Evolutionary conservation across 306 rosid species (phyloP).

Genomic region (Trichosanthes truncata): DNA sequence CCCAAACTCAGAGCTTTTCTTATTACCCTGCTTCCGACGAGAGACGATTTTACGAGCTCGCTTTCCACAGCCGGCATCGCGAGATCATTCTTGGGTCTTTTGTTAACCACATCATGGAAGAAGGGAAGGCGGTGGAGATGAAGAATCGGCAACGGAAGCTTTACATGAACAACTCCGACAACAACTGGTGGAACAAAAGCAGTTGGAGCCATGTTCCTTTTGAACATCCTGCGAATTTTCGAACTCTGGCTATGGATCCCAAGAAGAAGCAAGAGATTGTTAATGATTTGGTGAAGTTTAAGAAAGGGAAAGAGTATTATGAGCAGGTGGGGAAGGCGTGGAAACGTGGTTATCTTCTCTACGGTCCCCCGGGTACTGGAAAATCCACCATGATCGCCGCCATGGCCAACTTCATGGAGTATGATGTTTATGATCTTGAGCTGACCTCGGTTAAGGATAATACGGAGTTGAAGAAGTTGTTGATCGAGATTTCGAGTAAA

Average conservation of each 20-base stretch:
- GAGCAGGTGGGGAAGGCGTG: conserved; percentile 54
- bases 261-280: conserved; percentile 35
- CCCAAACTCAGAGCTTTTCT: neutral
- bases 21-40: conserved; percentile 15
- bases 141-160: conserved; percentile 56
- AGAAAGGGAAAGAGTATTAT: conserved; percentile 38
- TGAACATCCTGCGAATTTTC: conserved; percentile 50
- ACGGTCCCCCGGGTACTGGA: conserved; percentile 65
- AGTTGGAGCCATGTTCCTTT: conserved; percentile 23
- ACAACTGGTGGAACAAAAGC: conserved; percentile 43
- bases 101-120: conserved; percentile 36
- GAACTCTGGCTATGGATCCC: conserved; percentile 39
- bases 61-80: conserved; percentile 45
- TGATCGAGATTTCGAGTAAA: conserved; percentile 37
- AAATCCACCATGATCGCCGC: conserved; percentile 60
- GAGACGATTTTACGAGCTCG: conserved; percentile 48
- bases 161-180: conserved; percentile 49
- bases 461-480: conserved; percentile 26
- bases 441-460: conserved; percentile 46
- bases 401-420: conserved; percentile 51
- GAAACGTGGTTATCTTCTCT: conserved; percentile 50
- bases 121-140: conserved; percentile 41
- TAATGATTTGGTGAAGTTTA: conserved; percentile 33
- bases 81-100: conserved; percentile 42
- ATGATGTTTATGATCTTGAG: conserved; percentile 59